Conservation (phyloP, 108 stramenopile genomes). For the Ochromonas danica region DNA sequence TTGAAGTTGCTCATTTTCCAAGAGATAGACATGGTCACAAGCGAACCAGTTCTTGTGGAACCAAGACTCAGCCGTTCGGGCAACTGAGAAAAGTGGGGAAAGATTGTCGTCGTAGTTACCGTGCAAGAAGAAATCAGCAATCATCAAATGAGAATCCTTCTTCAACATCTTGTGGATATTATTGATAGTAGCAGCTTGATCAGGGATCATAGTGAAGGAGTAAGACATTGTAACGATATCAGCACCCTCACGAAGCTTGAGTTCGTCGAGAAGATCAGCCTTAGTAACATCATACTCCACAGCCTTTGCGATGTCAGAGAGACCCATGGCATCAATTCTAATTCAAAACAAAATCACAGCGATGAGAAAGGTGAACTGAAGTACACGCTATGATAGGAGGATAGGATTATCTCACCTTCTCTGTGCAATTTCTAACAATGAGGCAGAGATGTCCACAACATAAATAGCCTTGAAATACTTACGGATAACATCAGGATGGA, state of each 20-base stretch:
- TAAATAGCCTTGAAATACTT: slow-evolving; percentile 44
- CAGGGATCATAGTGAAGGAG: slow-evolving; percentile 54
- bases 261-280: neutral
- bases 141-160: slow-evolving; percentile 36
- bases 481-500: slow-evolving; percentile 38
- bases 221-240: slow-evolving; percentile 50
- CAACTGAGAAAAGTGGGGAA: neutral
- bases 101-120: slow-evolving; percentile 33
- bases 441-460: slow-evolving; percentile 46
- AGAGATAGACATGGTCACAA: slow-evolving; percentile 31
- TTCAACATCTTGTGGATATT: slow-evolving; percentile 37
- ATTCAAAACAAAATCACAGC: neutral
- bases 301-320: slow-evolving; percentile 37
- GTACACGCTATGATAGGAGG: neutral
- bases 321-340: slow-evolving; percentile 41
- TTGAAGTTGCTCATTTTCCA: slow-evolving; percentile 23
- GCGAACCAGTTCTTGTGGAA: slow-evolving; percentile 46
- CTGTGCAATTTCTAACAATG: slow-evolving; percentile 44
- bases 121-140: slow-evolving; percentile 51
- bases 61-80: slow-evolving; percentile 33
- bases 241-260: neutral
- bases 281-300: slow-evolving; percentile 41
- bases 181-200: slow-evolving; percentile 36
- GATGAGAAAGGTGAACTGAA: too few relatives aligned
- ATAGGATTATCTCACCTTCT: neutral